phyloP scores from a whole-genome alignment of 2,329 filamentous ascomycete species.

The Stemphylium beticola region DNA sequence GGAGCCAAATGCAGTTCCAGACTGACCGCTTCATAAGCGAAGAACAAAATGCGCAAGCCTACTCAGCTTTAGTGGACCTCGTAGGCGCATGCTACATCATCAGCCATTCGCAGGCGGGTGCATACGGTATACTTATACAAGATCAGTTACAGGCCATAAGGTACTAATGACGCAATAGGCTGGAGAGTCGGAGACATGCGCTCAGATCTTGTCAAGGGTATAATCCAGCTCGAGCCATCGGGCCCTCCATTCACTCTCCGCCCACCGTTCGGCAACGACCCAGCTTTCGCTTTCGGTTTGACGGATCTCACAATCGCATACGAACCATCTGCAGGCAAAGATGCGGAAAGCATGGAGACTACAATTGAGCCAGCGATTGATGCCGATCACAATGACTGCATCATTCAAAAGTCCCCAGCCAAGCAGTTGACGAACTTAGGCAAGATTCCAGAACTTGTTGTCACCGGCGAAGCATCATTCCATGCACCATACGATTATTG shows the following conservation, averaged over 20 bases:
- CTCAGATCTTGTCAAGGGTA: constrained; percentile 55
- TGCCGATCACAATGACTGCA: not conserved
- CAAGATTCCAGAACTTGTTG: constrained; percentile 55
- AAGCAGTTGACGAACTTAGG: constrained; percentile 56
- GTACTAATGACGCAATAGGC: not conserved
- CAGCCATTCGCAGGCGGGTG: constrained; percentile 56
- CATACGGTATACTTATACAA: constrained; percentile 28
- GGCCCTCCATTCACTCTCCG: constrained; percentile 56
- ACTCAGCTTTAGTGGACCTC: constrained; percentile 50
- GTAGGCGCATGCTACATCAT: constrained; percentile 55
- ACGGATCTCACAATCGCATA: not conserved
- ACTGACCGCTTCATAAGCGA: constrained; percentile 29
- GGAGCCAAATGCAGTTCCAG: constrained; percentile 49
- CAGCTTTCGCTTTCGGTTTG: not conserved
- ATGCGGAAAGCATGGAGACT: not conserved
- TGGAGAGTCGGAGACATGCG: constrained; percentile 54
- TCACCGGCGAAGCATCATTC: constrained; percentile 56
- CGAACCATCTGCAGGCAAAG: not conserved
- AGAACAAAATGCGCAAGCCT: constrained; percentile 34
- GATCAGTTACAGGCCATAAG: no score
- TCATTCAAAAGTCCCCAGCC: not conserved
- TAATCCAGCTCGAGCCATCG: constrained; percentile 60
- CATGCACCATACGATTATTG: constrained; percentile 60
- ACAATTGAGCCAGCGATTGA: not conserved
- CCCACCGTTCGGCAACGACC: not conserved